Conservation (phyloP, 2,329 filamentous ascomycete species). For the Metarhizium robertsii region DNA sequence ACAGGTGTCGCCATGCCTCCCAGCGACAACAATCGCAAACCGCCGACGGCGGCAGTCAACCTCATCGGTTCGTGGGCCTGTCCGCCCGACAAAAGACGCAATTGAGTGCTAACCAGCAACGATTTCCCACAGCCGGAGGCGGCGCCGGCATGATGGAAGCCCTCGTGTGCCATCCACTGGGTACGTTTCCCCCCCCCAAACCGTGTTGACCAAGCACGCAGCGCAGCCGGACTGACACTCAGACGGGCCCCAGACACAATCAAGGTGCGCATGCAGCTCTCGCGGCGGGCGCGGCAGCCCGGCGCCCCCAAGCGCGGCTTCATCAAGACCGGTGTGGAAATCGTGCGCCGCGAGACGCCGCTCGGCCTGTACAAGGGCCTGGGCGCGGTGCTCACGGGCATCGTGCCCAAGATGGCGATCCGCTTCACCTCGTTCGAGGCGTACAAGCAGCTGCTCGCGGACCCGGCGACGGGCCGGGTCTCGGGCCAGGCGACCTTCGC, state of each 20-base stretch:
- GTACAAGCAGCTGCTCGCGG: slow-evolving; percentile 78
- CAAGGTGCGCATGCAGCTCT: slow-evolving; percentile 99
- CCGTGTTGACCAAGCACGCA: no score
- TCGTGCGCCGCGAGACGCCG: slow-evolving; percentile 82
- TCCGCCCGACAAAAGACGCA: neutral
- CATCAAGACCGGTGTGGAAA: slow-evolving; percentile 73
- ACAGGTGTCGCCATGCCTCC: slow-evolving; percentile 19
- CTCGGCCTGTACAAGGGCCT: slow-evolving; percentile 94
- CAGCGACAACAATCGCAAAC: slow-evolving; percentile 50
- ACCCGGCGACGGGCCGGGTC: slow-evolving; percentile 56
- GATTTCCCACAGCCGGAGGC: slow-evolving; percentile 61
- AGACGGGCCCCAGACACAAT: slow-evolving; percentile 61
- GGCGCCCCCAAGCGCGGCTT: slow-evolving; percentile 85
- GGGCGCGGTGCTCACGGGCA: slow-evolving; percentile 92
- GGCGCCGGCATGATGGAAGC: slow-evolving; percentile 99
- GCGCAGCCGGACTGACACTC: neutral
- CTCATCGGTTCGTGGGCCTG: slow-evolving; percentile 60
- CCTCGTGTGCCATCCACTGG: slow-evolving; percentile 86
- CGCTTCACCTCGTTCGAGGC: slow-evolving; percentile 95
- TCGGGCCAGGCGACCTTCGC: slow-evolving; percentile 60
- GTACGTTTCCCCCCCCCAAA: slow-evolving; percentile 36
- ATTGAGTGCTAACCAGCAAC: neutral
- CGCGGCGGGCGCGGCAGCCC: slow-evolving; percentile 69
- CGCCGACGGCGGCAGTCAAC: slow-evolving; percentile 80
- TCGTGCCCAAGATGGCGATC: slow-evolving; percentile 98